Base-by-base conservation (phyloP, 108 stramenopile species). In the Asterionellopsis glacialis region DNA sequence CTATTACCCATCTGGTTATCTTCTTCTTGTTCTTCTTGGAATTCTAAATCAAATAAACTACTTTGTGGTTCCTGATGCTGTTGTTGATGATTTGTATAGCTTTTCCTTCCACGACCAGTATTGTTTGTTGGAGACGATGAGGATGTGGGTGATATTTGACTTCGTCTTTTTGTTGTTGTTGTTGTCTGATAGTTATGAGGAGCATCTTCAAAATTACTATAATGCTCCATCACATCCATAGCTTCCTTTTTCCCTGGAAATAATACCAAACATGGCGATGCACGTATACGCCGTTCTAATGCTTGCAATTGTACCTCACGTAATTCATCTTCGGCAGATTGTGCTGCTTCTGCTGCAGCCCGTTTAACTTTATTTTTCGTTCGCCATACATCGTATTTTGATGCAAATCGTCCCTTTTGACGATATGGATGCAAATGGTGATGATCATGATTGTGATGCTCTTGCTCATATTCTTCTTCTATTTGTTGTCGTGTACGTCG, bases 211-310 rank as follows among this genome's bases (percentile, higher is more conserved):
- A 69, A 61, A 26, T 58, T 14, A 67, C 70, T 72, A 56, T 78
- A 79, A 28, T 70, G 78, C 60, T 90, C 81, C 68, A 90, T 72
- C 11, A 90, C 73, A 60, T 90, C 90, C 12, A 77, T 77, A 38
- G 84, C 81, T 55, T 82, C 84, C 58, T 91, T 86, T 53, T 63
- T 73, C 26, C 83, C 87, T 18, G 86, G 85, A 62, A 91, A 91
- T 5, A 91, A 68, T 10, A 88, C 60, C 24, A 91, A 62, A 67
- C 80, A 83, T 15, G 76, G 73, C 41, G 74, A 76, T 15, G 75
- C 70, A 61, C 87, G 81, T 48, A 91, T 91, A 10, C 87, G 60
- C 57, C 87, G 73, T 41, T 87, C 79, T 67, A 86, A 69, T 10
- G 83, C 90, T 51, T 81, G 58, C 0, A 91, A 65, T 61, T 91